Evolutionary conservation across 1,139 yeast species (phyloP).

Genomic region (Arxiozyma bovina): DNA sequence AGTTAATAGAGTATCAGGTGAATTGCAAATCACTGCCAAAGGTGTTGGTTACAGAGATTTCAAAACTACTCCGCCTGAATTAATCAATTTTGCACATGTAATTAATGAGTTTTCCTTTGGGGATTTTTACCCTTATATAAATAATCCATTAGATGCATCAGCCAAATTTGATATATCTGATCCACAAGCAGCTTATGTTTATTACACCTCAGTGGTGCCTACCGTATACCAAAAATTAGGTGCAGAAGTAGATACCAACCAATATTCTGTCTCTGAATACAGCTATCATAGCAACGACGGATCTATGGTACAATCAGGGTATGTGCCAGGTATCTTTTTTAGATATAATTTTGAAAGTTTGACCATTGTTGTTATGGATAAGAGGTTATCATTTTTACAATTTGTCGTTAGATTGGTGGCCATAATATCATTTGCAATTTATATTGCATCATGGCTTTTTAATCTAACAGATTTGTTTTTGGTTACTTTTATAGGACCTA

Average conservation of each 20-base stretch:
- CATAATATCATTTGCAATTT: conserved; percentile 36
- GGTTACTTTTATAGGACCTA: conserved; percentile 31
- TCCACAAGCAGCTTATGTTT: conserved; percentile 44
- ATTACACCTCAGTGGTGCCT: conserved; percentile 76
- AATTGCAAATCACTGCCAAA: conserved; percentile 72
- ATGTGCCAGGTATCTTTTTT: conserved; percentile 71
- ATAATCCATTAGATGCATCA: conserved; percentile 77
- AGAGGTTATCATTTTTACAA: conserved; percentile 64
- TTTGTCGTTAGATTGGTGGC: conserved; percentile 75
- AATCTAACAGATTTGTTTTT: conserved; percentile 23
- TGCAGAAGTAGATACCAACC: conserved; percentile 66
- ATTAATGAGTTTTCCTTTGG: conserved; percentile 89
- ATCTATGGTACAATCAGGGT: conserved; percentile 24
- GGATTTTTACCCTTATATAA: conserved; percentile 72
- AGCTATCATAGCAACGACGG: conserved; percentile 25
- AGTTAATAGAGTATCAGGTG: conserved; percentile 79
- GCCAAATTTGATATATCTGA: conserved; percentile 45
- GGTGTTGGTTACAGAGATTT: conserved; percentile 49
- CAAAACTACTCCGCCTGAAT: conserved; percentile 40
- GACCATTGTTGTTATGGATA: conserved; percentile 57
- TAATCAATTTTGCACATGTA: conserved; percentile 71
- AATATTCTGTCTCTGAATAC: conserved; percentile 69
- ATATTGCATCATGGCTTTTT: conserved; percentile 33
- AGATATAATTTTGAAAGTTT: conserved; percentile 86
- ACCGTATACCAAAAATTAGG: conserved; percentile 69